Evolutionary conservation across 179 eudicot species (phyloP), one percentile per base, ranked within the genome.

Genomic region (Beta macrorhiza): DNA sequence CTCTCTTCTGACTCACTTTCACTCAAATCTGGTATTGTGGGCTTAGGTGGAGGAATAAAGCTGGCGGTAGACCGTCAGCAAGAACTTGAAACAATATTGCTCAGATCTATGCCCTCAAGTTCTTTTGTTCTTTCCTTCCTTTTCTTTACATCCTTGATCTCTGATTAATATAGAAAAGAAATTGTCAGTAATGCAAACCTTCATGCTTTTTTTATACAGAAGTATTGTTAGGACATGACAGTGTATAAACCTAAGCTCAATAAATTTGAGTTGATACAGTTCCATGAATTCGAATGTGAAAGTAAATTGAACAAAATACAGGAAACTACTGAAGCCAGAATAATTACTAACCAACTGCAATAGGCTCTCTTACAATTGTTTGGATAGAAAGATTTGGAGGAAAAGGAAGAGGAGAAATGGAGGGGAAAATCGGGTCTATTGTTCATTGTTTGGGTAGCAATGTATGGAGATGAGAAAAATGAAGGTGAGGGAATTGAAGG

Each of bases 51-150:
- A 71, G 96, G 86, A 67, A 84, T 79, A 87, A 88, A 94, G 81
- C 88, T 90, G 77, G 85, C 59, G 22, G 94, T 82, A 72, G 94
- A 87, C 85, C 97, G 89, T 77, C 98, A 90, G 14, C 98, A 90
- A 74, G 97, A 91, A 72, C 97, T 93, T 78, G 92, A 84, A 56
- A 95, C 94, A 57, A 95, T 93, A 86, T 95, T 95, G 85, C 97
- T 91, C 88, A 87, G 82, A 87, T 95, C 98, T 80, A 95, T 95
- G 85, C 98, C 98, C 85, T 95, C 98, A 67, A 95, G 93, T 88
- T 93, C 98, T 89, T 87, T 93, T 72, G 93, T 91, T 82, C 84
- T 92, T 61, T 91, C 93, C 85, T 93, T 95, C 82, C 92, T 89
- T 88, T 87, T 92, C 89, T 83, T 93, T 76, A 89, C 91, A 45